These are phyloP conservation scores for Auricularia auricula-judae DNA, from an alignment of 768 basidiomycete genomes.

Conservation along the genomic window DNA sequence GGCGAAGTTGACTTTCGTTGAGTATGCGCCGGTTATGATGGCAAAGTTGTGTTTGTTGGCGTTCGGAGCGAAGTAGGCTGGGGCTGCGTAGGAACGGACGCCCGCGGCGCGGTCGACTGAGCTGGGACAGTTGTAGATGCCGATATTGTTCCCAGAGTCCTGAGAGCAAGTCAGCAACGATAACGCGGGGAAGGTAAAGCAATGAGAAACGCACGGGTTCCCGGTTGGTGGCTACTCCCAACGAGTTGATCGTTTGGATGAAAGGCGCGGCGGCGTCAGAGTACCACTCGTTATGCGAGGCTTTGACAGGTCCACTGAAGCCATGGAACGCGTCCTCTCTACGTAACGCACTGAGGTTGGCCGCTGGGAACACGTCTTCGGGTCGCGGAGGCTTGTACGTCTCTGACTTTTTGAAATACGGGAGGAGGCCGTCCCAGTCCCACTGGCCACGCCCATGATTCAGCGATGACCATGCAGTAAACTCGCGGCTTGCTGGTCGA, in stretches of 20 bases:
- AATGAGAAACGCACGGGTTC: not conserved
- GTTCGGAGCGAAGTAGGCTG: constrained; percentile 9
- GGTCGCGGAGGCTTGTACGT: constrained; percentile 23
- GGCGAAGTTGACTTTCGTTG: constrained; percentile 25
- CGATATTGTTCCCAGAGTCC: constrained; percentile 6
- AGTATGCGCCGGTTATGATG: constrained; percentile 30
- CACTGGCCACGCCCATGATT: constrained; percentile 5
- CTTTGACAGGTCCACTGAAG: constrained; percentile 2
- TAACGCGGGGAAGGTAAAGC: not conserved
- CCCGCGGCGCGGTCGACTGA: not conserved
- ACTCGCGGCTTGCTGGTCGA: constrained; percentile 12
- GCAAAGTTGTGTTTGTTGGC: constrained; percentile 24
- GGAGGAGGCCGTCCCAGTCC: constrained; percentile 14
- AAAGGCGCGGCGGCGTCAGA: constrained; percentile 3
- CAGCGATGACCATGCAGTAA: constrained; percentile 15
- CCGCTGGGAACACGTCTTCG: constrained; percentile 3
- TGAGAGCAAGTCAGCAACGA: not conserved
- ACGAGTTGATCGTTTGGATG: not conserved
- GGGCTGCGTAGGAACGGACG: not conserved
- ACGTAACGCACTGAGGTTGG: not conserved
- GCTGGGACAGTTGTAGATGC: constrained; percentile 7
- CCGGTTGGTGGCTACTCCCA: not conserved
- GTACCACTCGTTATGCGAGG: constrained; percentile 7
- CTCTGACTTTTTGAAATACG: constrained; percentile 19
- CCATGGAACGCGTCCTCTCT: constrained; percentile 1